Conservation (phyloP, 768 basidiomycete species). For the Leucocoprinus birnbaumii region DNA sequence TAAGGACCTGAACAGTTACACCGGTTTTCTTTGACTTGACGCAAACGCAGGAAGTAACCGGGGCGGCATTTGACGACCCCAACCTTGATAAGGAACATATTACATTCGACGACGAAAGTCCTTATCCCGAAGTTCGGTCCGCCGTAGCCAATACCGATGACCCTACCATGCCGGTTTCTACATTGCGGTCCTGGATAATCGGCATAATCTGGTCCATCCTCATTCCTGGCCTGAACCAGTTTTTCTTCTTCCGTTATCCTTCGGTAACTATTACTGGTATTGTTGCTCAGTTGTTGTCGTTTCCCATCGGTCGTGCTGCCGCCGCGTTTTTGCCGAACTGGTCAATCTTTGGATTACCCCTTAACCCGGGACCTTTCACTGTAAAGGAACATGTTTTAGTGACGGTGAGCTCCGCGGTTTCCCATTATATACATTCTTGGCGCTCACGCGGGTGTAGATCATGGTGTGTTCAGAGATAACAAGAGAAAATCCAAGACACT, state of each 20-base stretch:
- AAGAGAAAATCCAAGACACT: not conserved
- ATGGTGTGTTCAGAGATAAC: constrained; percentile 32
- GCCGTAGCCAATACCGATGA: constrained; percentile 69
- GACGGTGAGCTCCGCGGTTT: constrained; percentile 32
- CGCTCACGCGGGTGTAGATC: constrained; percentile 17
- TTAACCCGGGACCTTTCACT: constrained; percentile 77
- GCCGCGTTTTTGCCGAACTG: constrained; percentile 51
- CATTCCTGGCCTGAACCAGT: constrained; percentile 53
- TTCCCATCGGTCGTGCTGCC: constrained; percentile 62
- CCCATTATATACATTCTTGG: not conserved
- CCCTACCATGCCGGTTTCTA: constrained; percentile 52
- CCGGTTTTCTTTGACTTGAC: not conserved
- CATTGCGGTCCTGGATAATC: constrained; percentile 49
- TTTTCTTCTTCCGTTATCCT: constrained; percentile 53
- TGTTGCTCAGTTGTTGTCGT: constrained; percentile 70
- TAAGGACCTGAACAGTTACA: constrained; percentile 13
- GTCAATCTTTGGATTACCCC: constrained; percentile 52
- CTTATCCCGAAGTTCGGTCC: constrained; percentile 74
- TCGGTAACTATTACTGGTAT: constrained; percentile 38
- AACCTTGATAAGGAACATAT: constrained; percentile 40
- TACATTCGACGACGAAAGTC: constrained; percentile 62
- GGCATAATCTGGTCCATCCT: constrained; percentile 52
- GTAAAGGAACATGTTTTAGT: constrained; percentile 75
- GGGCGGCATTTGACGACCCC: constrained; percentile 41
- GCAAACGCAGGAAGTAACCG: constrained; percentile 25